Conservation (phyloP, 352 stramenopile genomes). For the Phytophthora quininea region DNA sequence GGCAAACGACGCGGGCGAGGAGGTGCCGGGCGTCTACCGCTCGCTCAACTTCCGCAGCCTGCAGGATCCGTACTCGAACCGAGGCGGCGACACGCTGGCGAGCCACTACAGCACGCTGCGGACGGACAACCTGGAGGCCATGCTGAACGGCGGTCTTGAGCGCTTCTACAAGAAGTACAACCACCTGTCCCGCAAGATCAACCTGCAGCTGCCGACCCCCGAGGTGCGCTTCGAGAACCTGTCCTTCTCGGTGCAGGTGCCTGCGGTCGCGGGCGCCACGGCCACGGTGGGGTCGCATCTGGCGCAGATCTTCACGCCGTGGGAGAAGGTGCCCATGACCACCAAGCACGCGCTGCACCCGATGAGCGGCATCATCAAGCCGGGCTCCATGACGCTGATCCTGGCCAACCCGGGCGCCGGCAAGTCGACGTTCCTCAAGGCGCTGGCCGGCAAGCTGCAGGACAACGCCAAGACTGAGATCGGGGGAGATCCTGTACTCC, state of each 20-base stretch:
- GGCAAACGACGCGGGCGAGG: neutral
- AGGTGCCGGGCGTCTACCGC: neutral
- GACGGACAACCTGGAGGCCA: conserved; percentile 70
- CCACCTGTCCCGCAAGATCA: conserved; percentile 71
- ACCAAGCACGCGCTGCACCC: conserved; percentile 60
- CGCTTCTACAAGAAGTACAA: conserved; percentile 88
- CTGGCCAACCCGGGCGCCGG: conserved; percentile 61
- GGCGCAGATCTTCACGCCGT: conserved; percentile 50
- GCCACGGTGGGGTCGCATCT: conserved; percentile 59
- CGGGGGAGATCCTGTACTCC: conserved; percentile 44
- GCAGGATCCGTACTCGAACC: conserved; percentile 65
- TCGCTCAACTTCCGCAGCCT: conserved; percentile 66
- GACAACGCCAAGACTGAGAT: conserved; percentile 29
- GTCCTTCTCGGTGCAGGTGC: conserved; percentile 59
- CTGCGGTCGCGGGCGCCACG: conserved; percentile 34
- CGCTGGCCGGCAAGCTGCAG: conserved; percentile 55
- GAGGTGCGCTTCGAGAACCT: conserved; percentile 80
- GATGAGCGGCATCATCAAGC: conserved; percentile 66
- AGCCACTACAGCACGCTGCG: conserved; percentile 52
- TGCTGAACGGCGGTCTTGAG: conserved; percentile 69
- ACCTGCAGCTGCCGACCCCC: conserved; percentile 36
- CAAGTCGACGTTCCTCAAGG: conserved; percentile 74
- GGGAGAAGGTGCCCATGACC: conserved; percentile 40
- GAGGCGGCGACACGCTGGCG: conserved; percentile 21
- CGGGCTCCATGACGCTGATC: conserved; percentile 62